These are phyloP conservation scores for Penicillium frequentans DNA, from an alignment of 2,329 filamentous ascomycete genomes.

Conservation along the genomic window DNA sequence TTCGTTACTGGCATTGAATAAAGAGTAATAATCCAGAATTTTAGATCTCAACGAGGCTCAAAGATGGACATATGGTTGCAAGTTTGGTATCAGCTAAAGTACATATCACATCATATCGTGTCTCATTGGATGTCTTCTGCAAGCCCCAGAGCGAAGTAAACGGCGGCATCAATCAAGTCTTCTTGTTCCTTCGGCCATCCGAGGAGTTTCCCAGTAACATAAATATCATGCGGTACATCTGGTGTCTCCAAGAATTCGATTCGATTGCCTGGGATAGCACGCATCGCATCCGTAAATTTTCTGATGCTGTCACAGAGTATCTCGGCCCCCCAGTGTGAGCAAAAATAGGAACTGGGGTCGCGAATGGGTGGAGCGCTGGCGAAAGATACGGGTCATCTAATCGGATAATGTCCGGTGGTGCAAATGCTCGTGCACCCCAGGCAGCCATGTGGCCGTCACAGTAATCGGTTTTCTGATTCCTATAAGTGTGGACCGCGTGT, in stretches of 20 bases:
- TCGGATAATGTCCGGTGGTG: conserved; percentile 9
- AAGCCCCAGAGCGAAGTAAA: neutral
- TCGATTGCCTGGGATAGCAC: conserved; percentile 1
- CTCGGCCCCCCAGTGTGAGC: conserved; percentile 13
- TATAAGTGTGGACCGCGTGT: neutral
- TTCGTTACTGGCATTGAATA: neutral
- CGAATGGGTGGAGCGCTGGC: conserved; percentile 15
- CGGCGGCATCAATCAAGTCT: conserved; percentile 4
- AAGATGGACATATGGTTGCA: neutral
- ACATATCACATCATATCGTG: neutral
- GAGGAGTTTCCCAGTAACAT: conserved; percentile 11
- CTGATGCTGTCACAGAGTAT: conserved; percentile 13
- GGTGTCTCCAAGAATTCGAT: conserved; percentile 13
- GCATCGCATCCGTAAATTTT: neutral
- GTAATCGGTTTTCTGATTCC: conserved; percentile 16
- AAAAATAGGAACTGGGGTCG: conserved; percentile 16
- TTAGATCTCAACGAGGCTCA: neutral
- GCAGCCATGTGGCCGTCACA: conserved; percentile 11
- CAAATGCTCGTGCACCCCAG: conserved; percentile 16
- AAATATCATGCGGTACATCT: conserved; percentile 19
- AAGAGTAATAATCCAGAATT: neutral
- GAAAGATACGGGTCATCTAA: conserved; percentile 18
- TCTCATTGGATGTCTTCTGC: neutral
- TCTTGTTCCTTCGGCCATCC: conserved; percentile 15
- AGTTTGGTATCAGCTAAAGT: neutral